Base-by-base conservation (phyloP, 225 moss, liverwort and hornwort species). In the Ulota crispa region DNA sequence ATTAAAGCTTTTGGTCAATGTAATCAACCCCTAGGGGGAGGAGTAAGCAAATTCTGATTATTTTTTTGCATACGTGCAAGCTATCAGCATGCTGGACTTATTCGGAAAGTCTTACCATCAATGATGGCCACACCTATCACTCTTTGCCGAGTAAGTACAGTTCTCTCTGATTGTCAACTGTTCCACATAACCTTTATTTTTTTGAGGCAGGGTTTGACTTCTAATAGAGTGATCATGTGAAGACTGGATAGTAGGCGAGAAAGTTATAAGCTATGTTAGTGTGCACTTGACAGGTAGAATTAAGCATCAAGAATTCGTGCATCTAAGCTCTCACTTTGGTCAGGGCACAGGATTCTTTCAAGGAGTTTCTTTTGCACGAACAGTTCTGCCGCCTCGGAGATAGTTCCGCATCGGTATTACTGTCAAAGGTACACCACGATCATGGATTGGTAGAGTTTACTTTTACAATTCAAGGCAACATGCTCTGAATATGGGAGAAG, bases 61-160 rank as follows among this genome's bases (percentile, higher is more conserved):
- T 24, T 75, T 23, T 45, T 43, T 42, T 84, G 88, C 45, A 21
- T 72, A 39, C 81, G 69, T 85, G 81, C 84, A 81, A 79, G 68
- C 55, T 26, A 78, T 78, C 87, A 95, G 95, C 90, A 85, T 87
- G 86, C 90, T 59, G 96, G 96, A 70, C 87, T 92, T 56, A 86
- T 94, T 32, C 87, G 90, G 80, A 91, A 86, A 70, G 88, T 92
- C 62, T 77, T 89, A 54, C 84, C 89, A 57, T 91, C 53, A 64
- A 69, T 87, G 83, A 84, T 91, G 70, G 76, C 59, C 73, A 81
- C 86, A 71, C 83, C 81, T 78, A 42, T 50, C 34, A 64, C 78
- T 80, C 81, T 87, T 78, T 87, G 80, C 72, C 92, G 95, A 88
- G 95, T 95, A 89, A 93, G 86, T 75, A 64, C 27, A 62, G 21